Base-by-base conservation (phyloP, 495 filamentous ascomycete genomes). In the Penicillium paxilli region DNA sequence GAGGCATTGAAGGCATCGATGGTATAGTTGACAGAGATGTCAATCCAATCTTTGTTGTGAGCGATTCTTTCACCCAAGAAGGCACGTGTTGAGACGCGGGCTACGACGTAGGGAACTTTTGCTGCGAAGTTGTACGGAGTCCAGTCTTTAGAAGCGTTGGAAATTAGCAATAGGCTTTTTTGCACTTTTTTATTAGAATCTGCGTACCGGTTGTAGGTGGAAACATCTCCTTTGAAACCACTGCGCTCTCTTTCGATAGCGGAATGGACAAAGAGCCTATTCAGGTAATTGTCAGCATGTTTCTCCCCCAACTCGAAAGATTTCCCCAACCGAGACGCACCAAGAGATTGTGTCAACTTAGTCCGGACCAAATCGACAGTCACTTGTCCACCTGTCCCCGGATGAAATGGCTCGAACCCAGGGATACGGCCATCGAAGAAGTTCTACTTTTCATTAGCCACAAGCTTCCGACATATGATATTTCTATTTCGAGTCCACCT, bases 1-100 rank as follows among this genome's bases (percentile, higher is more conserved):
- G 66, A 64, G 2, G 70, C 69, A 8, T 42, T 28, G 54, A 83
- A 79, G 4, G 80, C 52, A 41, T 83, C 72, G 19, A 83, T 54
- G 5, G 85, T 83, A 62, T 82, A 87, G 28, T 75, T 78, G 57
- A 84, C 78, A 1, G 82, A 78, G 4, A 79, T 70, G 20, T 79
- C 60, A 17, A 86, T 63, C 73, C 86, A 89, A 12, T 82, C 76
- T 44, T 78, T 66, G 22, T 82, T 66, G 2, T 80, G 76, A 55
- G 78, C 80, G 37, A 83, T 55, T 10, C 77, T 71, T 5, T 71
- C 57, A 19, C 84, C 85, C 44, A 86, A 68, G 47, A 87, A 87
- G 6, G 81, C 66, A 12, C 82, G 66, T n/a, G 82, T 79, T 0
- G 84, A 84, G 19, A 85, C 50, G 5, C 75, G 76, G 32, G 81